A percentile compares a stretch with the other conserved stretches of the same genome.
Conservation (phyloP, 345 rosid species). For the Salix arbutifolia region DNA sequence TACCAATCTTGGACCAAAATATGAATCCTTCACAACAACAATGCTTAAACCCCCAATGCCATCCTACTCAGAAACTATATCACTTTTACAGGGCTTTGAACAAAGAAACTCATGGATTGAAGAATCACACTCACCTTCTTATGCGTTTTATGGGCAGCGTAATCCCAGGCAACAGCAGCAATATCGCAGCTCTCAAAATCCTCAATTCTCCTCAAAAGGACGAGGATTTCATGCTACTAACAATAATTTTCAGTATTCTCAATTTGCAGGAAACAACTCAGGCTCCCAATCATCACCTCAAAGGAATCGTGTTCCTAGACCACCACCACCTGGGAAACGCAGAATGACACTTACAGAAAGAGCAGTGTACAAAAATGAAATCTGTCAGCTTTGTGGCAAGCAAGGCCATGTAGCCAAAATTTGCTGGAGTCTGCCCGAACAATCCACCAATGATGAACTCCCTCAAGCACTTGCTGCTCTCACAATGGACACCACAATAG, state of each 20-base stretch:
- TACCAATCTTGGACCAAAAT: neutral
- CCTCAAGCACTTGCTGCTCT: no score
- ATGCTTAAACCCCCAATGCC: constrained; percentile 3
- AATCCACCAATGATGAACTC: no score
- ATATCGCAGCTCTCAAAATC: neutral
- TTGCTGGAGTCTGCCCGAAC: no score
- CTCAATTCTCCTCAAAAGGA: neutral
- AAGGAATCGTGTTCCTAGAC: no score
- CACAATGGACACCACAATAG: no score
- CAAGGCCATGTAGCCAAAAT: no score
- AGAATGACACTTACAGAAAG: no score
- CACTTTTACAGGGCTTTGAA: neutral
- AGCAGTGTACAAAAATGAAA: no score
- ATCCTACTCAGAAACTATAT: neutral
- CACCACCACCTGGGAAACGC: no score
- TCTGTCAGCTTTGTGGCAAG: no score
- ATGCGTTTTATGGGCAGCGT: neutral
- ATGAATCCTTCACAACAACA: neutral
- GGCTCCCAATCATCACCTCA: neutral
- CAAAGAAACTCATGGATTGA: neutral
- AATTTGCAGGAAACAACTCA: neutral
- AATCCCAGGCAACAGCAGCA: neutral
- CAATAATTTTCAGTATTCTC: neutral
- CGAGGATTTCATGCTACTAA: neutral
- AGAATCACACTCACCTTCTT: neutral